A percentile compares a stretch with the other conserved stretches of the same genome.
Conservation (phyloP, 108 stramenopile species). For the Cyclotella cryptica region DNA sequence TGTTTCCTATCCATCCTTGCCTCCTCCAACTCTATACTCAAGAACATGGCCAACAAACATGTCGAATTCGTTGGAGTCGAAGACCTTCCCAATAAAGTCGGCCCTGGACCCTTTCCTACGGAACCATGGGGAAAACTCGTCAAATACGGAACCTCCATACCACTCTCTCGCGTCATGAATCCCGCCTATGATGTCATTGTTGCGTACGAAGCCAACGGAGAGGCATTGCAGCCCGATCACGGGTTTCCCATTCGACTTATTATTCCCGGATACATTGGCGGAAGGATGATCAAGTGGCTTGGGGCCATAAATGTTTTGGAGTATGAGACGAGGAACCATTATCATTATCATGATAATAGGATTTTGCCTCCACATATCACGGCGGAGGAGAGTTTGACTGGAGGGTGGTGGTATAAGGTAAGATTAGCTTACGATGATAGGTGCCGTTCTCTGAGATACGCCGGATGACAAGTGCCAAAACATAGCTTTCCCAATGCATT, state of each 20-base stretch:
- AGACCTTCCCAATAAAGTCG: constrained; percentile 95
- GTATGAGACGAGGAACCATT: constrained; percentile 94
- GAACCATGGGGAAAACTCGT: constrained; percentile 91
- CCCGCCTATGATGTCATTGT: constrained; percentile 93
- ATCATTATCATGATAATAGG: constrained; percentile 99
- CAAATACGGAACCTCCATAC: constrained; percentile 97
- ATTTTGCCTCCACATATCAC: constrained; percentile 95
- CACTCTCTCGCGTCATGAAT: constrained; percentile 93
- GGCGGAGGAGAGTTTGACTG: constrained; percentile 89
- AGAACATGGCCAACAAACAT: constrained; percentile 82
- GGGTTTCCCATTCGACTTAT: constrained; percentile 97
- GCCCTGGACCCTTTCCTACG: constrained; percentile 87
- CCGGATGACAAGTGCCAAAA: too few species aligned
- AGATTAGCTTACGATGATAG: background rate
- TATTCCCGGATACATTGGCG: constrained; percentile 98
- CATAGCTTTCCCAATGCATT: too few species aligned
- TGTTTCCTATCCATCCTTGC: too few species aligned
- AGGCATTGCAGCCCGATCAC: constrained; percentile 94
- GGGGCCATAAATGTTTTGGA: constrained; percentile 90
- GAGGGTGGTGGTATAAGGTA: constrained; percentile 96
- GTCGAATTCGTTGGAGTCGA: constrained; percentile 91
- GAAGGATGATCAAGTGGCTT: constrained; percentile 99
- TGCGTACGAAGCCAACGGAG: constrained; percentile 95
- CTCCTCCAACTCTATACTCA: background rate
- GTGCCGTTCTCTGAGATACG: background rate